These are phyloP conservation scores for Arctostaphylos glauca DNA, from an alignment of 148 eudicot species.

Conservation along the genomic window DNA sequence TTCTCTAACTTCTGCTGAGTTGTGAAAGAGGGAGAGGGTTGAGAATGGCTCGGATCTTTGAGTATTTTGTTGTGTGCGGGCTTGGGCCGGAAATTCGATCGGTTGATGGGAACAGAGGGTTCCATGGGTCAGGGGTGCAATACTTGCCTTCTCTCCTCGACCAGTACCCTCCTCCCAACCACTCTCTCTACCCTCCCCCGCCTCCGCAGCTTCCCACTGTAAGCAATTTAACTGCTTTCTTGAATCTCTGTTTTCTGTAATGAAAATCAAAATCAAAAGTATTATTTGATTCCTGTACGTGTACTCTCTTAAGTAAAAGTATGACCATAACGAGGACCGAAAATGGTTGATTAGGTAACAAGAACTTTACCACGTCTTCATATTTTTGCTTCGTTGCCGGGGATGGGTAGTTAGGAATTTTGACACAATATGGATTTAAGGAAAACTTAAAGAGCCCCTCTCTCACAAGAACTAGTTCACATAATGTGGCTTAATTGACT, in stretches of 20 bases:
- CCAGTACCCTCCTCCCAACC: conserved; percentile 73
- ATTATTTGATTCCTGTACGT: background rate
- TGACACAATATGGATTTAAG: background rate
- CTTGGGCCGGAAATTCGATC: conserved; percentile 84
- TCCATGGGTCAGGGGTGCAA: conserved; percentile 49
- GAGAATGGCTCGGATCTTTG: conserved; percentile 66
- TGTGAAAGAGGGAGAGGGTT: conserved; percentile 18
- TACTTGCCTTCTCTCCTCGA: conserved; percentile 77
- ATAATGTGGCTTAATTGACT: background rate
- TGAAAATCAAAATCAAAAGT: background rate
- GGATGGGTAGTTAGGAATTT: background rate
- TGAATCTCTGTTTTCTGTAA: background rate
- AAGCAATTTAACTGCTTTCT: conserved; percentile 7
- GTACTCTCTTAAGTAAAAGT: background rate
- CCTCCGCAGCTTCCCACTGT: conserved; percentile 94
- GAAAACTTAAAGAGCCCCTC: background rate
- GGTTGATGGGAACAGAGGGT: conserved; percentile 64
- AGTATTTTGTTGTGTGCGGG: conserved; percentile 91
- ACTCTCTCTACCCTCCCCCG: conserved; percentile 70
- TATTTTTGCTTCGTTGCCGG: background rate
- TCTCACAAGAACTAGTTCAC: background rate
- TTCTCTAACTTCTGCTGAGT: background rate
- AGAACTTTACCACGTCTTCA: background rate
- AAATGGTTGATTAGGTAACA: conserved; percentile 1
- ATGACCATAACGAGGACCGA: background rate